These are phyloP conservation scores for Boletellus ananiceps DNA, from an alignment of 768 basidiomycete genomes.

Conservation along the genomic window DNA sequence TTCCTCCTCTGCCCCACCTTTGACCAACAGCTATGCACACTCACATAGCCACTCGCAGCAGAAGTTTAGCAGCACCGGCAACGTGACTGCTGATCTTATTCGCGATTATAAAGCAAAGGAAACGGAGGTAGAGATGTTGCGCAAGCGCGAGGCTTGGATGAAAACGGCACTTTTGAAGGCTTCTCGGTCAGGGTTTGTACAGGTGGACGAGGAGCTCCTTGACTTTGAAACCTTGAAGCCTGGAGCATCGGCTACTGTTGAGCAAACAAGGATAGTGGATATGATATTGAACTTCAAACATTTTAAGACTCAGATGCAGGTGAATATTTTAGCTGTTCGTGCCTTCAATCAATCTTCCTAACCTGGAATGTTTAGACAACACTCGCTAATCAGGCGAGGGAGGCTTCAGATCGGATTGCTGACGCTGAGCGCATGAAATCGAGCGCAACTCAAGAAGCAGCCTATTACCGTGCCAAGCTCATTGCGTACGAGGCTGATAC, in stretches of 20 bases:
- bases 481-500: slow-evolving; percentile 73
- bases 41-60: slow-evolving; percentile 35
- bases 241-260: slow-evolving; percentile 33
- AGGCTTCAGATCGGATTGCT: slow-evolving; percentile 69
- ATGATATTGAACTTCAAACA: slow-evolving; percentile 82
- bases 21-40: slow-evolving; percentile 45
- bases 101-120: slow-evolving; percentile 82
- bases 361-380: slow-evolving; percentile 45
- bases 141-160: slow-evolving; percentile 83
- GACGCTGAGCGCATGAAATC: slow-evolving; percentile 75
- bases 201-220: slow-evolving; percentile 50
- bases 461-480: slow-evolving; percentile 94
- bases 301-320: slow-evolving; percentile 83
- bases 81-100: slow-evolving; percentile 68
- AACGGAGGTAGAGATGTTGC: slow-evolving; percentile 68
- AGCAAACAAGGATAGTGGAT: slow-evolving; percentile 56
- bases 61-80: slow-evolving; percentile 55
- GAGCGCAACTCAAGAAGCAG: slow-evolving; percentile 87
- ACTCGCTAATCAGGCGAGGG: slow-evolving; percentile 69
- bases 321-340: slow-evolving; percentile 31
- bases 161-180: slow-evolving; percentile 74
- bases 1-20: slow-evolving; percentile 39
- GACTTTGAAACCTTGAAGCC: slow-evolving; percentile 33
- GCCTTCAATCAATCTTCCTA: slow-evolving; percentile 8
- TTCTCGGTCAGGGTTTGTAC: slow-evolving; percentile 70